phyloP scores from a whole-genome alignment of 306 rosid genomes.

The Alnus glutinosa region DNA sequence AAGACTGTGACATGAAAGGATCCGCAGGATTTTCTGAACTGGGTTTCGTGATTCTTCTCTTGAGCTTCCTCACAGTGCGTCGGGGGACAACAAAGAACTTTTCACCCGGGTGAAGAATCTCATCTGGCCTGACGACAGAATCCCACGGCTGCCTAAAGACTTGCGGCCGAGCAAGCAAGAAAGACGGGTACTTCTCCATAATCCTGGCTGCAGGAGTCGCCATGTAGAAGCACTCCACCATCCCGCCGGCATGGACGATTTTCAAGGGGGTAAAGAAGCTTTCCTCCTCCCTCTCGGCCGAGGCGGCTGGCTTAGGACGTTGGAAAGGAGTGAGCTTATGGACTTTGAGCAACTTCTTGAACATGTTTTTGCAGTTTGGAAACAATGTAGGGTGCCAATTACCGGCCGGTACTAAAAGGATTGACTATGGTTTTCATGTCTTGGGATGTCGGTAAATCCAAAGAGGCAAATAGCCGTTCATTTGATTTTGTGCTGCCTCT shows the following conservation, averaged over 20 bases:
- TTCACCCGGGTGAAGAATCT: constrained; percentile 32
- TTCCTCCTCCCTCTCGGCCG: background rate
- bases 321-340: constrained; percentile 10
- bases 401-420: background rate
- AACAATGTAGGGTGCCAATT: background rate
- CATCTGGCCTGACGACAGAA: constrained; percentile 26
- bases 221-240: constrained; percentile 36
- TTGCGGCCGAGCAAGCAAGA: constrained; percentile 30
- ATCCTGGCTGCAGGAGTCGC: constrained; percentile 30
- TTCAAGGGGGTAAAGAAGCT: constrained; percentile 1
- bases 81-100: constrained; percentile 30
- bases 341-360: constrained; percentile 15
- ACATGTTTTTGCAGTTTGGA: constrained; percentile 13
- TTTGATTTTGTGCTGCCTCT: no score
- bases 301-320: background rate
- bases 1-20: background rate
- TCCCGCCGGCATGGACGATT: constrained; percentile 36
- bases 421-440: background rate
- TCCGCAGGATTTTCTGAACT: background rate
- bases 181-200: constrained; percentile 36
- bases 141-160: constrained; percentile 36
- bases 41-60: constrained; percentile 8
- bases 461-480: background rate
- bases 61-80: constrained; percentile 26
- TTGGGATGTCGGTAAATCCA: constrained; percentile 8